Conservation (phyloP, 768 basidiomycete species). For the Boletellus ananiceps region DNA sequence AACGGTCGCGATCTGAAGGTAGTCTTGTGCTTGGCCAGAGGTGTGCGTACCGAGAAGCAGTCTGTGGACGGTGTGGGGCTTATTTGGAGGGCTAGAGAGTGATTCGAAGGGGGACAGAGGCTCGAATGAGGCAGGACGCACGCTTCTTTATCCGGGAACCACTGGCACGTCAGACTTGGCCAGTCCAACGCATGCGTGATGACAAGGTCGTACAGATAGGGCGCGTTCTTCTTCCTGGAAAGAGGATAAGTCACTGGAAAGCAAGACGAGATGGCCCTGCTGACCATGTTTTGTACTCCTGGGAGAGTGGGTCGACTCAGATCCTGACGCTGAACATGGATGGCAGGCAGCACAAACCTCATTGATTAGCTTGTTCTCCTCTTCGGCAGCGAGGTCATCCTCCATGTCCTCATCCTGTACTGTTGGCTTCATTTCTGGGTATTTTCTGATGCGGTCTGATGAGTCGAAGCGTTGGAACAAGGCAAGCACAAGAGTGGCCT, state of each 20-base stretch:
- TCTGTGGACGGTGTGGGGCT: constrained; percentile 92
- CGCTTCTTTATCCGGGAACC: constrained; percentile 98
- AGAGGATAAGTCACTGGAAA: not conserved
- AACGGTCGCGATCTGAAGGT: constrained; percentile 92
- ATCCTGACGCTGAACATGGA: not conserved
- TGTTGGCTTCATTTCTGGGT: constrained; percentile 41
- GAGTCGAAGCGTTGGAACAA: not conserved
- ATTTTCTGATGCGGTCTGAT: not conserved
- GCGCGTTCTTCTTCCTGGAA: constrained; percentile 91
- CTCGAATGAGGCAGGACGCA: constrained; percentile 36
- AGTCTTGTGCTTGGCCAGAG: constrained; percentile 89
- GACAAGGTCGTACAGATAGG: constrained; percentile 95
- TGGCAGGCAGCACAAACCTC: constrained; percentile 48
- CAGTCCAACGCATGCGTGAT: constrained; percentile 97
- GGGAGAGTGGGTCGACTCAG: constrained; percentile 9
- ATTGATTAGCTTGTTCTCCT: constrained; percentile 85
- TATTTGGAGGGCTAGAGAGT: constrained; percentile 69
- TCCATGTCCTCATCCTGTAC: constrained; percentile 60
- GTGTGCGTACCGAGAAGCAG: constrained; percentile 97
- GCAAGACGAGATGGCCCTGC: constrained; percentile 11
- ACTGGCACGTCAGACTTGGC: constrained; percentile 97
- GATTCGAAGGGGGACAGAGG: not conserved
- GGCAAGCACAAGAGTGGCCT: not conserved
- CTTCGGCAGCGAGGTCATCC: constrained; percentile 77
- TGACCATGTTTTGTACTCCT: constrained; percentile 88